Evolutionary conservation across 2,329 filamentous ascomycete genomes (phyloP).

Genomic region (Bipolaris bicolor): DNA sequence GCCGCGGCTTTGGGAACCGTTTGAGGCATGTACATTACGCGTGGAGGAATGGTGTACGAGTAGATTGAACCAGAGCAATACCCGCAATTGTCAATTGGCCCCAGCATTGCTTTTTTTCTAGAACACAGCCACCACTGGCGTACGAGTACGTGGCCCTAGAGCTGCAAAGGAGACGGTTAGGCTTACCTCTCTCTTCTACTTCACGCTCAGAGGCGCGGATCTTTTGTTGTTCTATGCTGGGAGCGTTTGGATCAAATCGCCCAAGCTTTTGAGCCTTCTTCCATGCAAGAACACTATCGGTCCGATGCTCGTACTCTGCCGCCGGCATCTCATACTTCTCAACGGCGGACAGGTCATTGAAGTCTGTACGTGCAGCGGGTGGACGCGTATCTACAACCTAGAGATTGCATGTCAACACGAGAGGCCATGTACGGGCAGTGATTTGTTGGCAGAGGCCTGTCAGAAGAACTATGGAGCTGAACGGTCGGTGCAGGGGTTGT

Average conservation of each 20-base stretch:
- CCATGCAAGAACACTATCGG: slow-evolving; percentile 91
- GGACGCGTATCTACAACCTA: slow-evolving; percentile 84
- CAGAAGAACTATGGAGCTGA: slow-evolving; percentile 14
- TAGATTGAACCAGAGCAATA: slow-evolving; percentile 16
- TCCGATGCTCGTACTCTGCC: slow-evolving; percentile 82
- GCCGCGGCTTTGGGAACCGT: slow-evolving; percentile 22
- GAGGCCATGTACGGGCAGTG: slow-evolving; percentile 17
- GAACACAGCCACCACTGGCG: slow-evolving; percentile 20
- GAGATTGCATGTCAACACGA: slow-evolving; percentile 28
- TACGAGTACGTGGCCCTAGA: slow-evolving; percentile 23
- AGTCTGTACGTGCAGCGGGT: slow-evolving; percentile 75
- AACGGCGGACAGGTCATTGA: slow-evolving; percentile 78
- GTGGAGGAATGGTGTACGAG: slow-evolving; percentile 4
- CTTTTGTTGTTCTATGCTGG: slow-evolving; percentile 74
- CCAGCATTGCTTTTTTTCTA: slow-evolving; percentile 27
- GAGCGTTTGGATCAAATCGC: slow-evolving; percentile 87
- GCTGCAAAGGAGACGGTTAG: slow-evolving; percentile 19
- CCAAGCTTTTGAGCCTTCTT: slow-evolving; percentile 96
- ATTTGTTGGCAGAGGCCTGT: slow-evolving; percentile 24
- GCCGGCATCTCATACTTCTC: slow-evolving; percentile 90
- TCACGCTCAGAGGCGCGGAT: slow-evolving; percentile 72
- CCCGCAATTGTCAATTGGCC: slow-evolving; percentile 8
- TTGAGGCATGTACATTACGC: slow-evolving; percentile 24
- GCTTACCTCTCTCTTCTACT: slow-evolving; percentile 69
- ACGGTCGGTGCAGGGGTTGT: slow-evolving; percentile 24